Evolutionary conservation across 768 basidiomycete genomes (phyloP), one percentile per base, ranked within the genome.

Genomic region (Collybia sp.): DNA sequence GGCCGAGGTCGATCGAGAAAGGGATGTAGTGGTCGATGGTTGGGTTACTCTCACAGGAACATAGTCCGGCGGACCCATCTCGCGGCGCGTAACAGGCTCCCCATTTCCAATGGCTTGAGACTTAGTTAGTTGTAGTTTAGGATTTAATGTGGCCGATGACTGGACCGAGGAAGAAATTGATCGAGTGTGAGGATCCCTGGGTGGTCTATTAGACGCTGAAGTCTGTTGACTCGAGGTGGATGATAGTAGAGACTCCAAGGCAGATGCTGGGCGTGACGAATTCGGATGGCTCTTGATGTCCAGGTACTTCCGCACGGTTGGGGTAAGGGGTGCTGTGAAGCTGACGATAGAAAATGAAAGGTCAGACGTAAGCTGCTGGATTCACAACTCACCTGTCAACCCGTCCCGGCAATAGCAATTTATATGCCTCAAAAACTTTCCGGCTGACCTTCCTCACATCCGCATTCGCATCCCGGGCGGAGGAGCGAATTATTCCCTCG

Each of bases 391-490:
- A 91, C 91, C 66, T 76, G 19, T 83, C 79, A 3, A 92, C 73
- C 38, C 89, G 72, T 16, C 62, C 60, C 3, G 91, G 89, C 38
- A 91, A 69, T 25, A 91, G 61, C 2, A 80, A 63, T 50, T 80
- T 81, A 62, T 92, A 93, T 0, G 81, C 83, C 47, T 82, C 85
- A 56, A 88, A 93, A 3, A 92, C 67, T 53, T 82, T 75, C 57
- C 80, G 78, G 49, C 80, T 78, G 8, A 79, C 61, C 58, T 80
- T 85, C 52, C 91, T 72, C 20, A 91, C 76, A 41, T 90, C 89
- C 18, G 83, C 81, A 56, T 75, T 86, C 4, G 87, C 77, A 62
- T 93, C 91, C 20, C 77, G 75, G 12, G 81, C 85, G 2, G 85
- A 77, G 8, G 63, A 55, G 47, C 73, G 80, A 53, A 93, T 87